Evolutionary conservation across 208 protist genomes (phyloP).

Genomic region (Trypanosoma cruzi): DNA sequence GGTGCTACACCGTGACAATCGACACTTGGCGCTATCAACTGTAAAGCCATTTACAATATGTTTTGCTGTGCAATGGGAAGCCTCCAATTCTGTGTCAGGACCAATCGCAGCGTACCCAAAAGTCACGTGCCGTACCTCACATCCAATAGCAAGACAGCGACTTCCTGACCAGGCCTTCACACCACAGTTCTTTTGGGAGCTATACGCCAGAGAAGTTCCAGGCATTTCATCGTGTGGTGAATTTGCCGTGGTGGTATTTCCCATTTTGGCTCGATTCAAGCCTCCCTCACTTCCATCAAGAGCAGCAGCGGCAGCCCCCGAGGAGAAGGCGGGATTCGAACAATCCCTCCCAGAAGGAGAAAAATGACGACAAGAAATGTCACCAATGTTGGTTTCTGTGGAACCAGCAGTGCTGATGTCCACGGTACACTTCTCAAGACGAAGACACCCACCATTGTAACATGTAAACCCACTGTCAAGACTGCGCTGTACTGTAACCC

Average conservation of each 20-base stretch:
- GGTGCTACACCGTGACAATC: constrained; percentile 55
- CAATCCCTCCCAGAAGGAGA: not conserved
- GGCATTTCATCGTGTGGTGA: not conserved
- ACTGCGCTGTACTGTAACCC: constrained; percentile 46
- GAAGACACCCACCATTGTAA: constrained; percentile 44
- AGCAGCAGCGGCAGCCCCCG: not conserved
- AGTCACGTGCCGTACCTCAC: constrained; percentile 53
- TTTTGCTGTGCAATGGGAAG: constrained; percentile 52
- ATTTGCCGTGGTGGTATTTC: not conserved
- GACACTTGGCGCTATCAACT: constrained; percentile 51
- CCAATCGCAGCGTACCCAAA: constrained; percentile 77
- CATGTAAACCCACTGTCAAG: constrained; percentile 68
- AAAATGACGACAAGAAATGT: not conserved
- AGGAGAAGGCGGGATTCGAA: constrained; percentile 21
- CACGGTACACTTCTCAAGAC: constrained; percentile 45
- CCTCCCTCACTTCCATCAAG: not conserved
- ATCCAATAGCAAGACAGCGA: constrained; percentile 41
- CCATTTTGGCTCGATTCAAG: not conserved
- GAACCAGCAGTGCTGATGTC: constrained; percentile 34
- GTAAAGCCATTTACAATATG: constrained; percentile 76
- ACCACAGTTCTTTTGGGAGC: constrained; percentile 37
- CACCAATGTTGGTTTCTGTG: not conserved
- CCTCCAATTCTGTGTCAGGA: constrained; percentile 52
- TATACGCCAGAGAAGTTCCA: not conserved
- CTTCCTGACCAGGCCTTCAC: constrained; percentile 75